phyloP scores from a whole-genome alignment of 192 early-diverging fungal species.

The Coemansia sp. region DNA sequence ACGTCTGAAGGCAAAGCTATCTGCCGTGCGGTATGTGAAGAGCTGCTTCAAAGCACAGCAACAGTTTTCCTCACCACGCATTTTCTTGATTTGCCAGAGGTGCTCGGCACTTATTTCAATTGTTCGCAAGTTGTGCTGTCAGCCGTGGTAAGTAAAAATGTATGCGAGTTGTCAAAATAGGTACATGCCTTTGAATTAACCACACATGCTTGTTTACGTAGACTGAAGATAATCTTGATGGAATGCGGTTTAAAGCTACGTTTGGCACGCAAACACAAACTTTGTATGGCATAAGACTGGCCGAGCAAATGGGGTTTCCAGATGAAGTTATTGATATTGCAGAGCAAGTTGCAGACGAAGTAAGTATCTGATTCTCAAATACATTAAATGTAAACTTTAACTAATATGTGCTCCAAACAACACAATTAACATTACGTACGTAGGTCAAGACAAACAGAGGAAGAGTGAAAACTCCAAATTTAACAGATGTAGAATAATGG shows the following conservation, averaged over 20 bases:
- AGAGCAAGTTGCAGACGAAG: constrained; percentile 43
- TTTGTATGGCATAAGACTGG: constrained; percentile 44
- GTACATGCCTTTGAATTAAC: not conserved
- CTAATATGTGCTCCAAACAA: too few relatives aligned
- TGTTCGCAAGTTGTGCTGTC: constrained; percentile 33
- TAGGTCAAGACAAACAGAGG: not conserved
- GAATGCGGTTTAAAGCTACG: constrained; percentile 21
- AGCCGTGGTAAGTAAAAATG: constrained; percentile 11
- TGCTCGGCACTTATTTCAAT: constrained; percentile 58
- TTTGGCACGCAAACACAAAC: constrained; percentile 22
- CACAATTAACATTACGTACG: not conserved
- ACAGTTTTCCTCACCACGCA: constrained; percentile 78
- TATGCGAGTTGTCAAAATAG: not conserved
- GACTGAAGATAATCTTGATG: not conserved
- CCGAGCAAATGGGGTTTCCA: constrained; percentile 33
- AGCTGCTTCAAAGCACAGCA: constrained; percentile 58
- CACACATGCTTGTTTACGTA: not conserved
- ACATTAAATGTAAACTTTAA: too few relatives aligned
- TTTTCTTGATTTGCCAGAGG: constrained; percentile 65
- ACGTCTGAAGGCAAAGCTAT: constrained; percentile 67
- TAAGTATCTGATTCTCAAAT: not conserved
- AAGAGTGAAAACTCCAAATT: not conserved
- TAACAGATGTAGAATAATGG: too few relatives aligned
- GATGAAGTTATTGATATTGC: constrained; percentile 29
- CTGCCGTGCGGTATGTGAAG: constrained; percentile 71